phyloP scores from a whole-genome alignment of 139 green algal genomes.

The Chlamydomonas urium region DNA sequence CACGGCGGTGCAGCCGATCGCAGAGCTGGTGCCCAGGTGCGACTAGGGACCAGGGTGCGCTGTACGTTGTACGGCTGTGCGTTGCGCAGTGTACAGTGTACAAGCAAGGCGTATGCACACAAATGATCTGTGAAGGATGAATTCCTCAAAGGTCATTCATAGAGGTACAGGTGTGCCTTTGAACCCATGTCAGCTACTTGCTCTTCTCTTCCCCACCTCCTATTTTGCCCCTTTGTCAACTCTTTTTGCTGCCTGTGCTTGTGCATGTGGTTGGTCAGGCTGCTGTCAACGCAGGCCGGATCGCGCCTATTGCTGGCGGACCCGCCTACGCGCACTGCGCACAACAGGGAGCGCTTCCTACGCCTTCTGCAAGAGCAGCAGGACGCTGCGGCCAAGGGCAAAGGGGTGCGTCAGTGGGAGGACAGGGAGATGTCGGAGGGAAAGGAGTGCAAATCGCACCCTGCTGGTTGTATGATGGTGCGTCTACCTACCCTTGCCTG shows the following conservation, averaged over 20 bases:
- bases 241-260: too few species aligned
- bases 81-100: too few species aligned
- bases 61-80: not conserved
- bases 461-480: too few species aligned
- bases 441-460: too few species aligned
- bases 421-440: too few species aligned
- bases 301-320: slow-evolving; percentile 4
- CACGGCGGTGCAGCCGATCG: slow-evolving; percentile 49
- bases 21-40: slow-evolving; percentile 32
- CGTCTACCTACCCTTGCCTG: too few species aligned
- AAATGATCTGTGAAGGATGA: too few species aligned
- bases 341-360: not conserved
- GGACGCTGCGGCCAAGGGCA: not conserved
- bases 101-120: too few species aligned
- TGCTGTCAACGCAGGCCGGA: not conserved
- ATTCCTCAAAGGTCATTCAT: too few species aligned
- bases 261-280: not conserved
- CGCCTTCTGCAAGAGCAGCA: not conserved
- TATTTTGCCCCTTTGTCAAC: too few species aligned
- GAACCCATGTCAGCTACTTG: not conserved
- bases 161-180: not conserved
- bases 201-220: slow-evolving; percentile 2
- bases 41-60: not conserved
- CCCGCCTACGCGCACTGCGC: not conserved
- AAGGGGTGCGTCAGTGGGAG: too few species aligned